Conservation (phyloP, 1,139 yeast species). For the Diutina scorzettiae region DNA sequence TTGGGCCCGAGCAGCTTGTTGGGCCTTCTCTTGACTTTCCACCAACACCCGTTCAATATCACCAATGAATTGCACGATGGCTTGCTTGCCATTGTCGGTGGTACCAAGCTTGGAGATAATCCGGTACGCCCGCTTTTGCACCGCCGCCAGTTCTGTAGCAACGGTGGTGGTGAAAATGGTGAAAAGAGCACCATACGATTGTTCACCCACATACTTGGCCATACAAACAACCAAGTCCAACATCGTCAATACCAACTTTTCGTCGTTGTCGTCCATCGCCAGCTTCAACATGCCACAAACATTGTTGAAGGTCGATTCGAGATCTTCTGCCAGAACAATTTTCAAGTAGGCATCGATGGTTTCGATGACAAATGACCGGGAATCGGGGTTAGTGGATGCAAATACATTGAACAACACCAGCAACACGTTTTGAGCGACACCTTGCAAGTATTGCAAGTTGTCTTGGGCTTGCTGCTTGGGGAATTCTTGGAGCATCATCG, state of each 20-base stretch:
- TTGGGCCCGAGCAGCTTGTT: constrained; percentile 69
- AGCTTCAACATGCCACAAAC: constrained; percentile 69
- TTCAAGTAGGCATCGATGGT: constrained; percentile 73
- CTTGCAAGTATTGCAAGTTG: constrained; percentile 50
- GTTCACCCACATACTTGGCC: constrained; percentile 67
- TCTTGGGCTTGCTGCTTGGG: constrained; percentile 34
- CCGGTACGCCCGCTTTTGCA: constrained; percentile 87
- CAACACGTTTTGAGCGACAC: constrained; percentile 61
- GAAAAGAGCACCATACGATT: constrained; percentile 63
- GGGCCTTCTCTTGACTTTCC: constrained; percentile 44
- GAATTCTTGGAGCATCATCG: constrained; percentile 48
- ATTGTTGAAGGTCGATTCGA: constrained; percentile 69
- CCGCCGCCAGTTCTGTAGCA: constrained; percentile 37
- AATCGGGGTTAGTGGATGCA: constrained; percentile 73
- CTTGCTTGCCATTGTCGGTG: constrained; percentile 47
- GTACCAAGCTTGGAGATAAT: constrained; percentile 62
- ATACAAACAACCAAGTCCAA: constrained; percentile 83
- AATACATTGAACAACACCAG: constrained; percentile 87
- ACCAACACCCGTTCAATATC: constrained; percentile 53
- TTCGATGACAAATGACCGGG: constrained; percentile 75
- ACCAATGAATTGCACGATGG: constrained; percentile 36
- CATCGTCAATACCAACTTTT: constrained; percentile 60
- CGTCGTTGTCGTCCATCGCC: constrained; percentile 55
- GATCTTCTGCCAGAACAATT: constrained; percentile 55
- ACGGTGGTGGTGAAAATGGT: constrained; percentile 68